These are phyloP conservation scores for Populus hybrid DNA, from an alignment of 441 rosid genomes.

Conservation along the genomic window DNA sequence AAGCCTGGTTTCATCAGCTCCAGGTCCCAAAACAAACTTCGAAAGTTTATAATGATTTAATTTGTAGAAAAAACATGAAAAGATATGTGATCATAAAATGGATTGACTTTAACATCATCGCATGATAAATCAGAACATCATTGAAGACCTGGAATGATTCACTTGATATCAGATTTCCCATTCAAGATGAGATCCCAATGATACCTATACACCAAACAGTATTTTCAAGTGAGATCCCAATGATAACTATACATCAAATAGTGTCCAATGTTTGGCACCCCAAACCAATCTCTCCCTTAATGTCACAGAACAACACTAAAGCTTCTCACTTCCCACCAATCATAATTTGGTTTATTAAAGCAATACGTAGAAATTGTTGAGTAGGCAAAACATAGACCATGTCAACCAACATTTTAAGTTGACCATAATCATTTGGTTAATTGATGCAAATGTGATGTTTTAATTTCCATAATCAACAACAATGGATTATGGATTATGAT, in stretches of 20 bases:
- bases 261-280: background rate
- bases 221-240: background rate
- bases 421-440: too few relatives aligned
- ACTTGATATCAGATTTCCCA: background rate
- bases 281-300: background rate
- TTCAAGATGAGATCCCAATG: background rate
- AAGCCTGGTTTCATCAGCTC: background rate
- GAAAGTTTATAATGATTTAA: background rate
- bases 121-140: background rate
- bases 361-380: background rate
- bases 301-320: background rate
- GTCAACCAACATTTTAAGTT: background rate
- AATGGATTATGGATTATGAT: too few relatives aligned
- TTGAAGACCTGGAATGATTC: background rate
- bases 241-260: background rate
- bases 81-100: background rate
- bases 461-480: too few relatives aligned
- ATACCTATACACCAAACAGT: background rate
- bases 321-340: background rate
- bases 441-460: too few relatives aligned
- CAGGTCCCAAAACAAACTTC: background rate
- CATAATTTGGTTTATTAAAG: background rate
- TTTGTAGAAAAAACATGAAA: background rate
- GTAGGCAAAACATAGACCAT: background rate
- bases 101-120: background rate